Base-by-base conservation (phyloP, 108 stramenopile species). In the Phaeodactylum tricornutum region DNA sequence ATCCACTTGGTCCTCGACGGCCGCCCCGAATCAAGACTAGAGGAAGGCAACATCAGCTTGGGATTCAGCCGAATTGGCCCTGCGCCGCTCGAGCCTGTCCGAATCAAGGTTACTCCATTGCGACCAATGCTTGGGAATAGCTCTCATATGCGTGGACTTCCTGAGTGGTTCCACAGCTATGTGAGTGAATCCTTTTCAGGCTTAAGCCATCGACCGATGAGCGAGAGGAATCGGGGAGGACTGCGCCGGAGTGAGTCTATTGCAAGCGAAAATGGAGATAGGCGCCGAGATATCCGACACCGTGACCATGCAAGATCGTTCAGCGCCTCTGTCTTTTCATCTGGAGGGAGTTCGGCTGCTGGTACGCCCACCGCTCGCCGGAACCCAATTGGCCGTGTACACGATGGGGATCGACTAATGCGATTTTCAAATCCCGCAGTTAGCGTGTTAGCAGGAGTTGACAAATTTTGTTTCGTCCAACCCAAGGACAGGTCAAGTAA, bases 1-100 rank as follows among this genome's bases (percentile, higher is more conserved):
- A 82, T 92, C 32, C 83, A 92, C 67, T 41, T 92, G 15, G 67
- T 81, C 5, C 79, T 92, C 20, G 91, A 92, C 54, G 91, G 86
- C 7, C 72, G 77, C 38, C 64, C 74, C 0, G 74, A 81, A 37
- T 47, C 62, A 21, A 4, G 34, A 11, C 4, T 31, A 11, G 58
- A 74, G 35, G 42, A 61, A 7, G 50, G 43, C 17, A 23, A 50
- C 12, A 49, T 57, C 3, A 65, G 28, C 16, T 17, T 45, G 14
- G 64, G 58, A 12, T 67, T 54, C 55, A 59, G 34, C 20, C 46
- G 65, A 37, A 62, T 91, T 62, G 80, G 77, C 20, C 64, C 74
- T 15, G 75, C 66, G 34, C 64, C 76, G 19, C 66, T 77, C 19
- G 84, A 83, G 32, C 81, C 87, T 27, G 74, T 90, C 1, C 68